A percentile compares a stretch with the other conserved stretches of the same genome.
Evolutionary conservation across 1,284 basidiomycete genomes (phyloP).

Genomic region (Irpex rosettiformis): DNA sequence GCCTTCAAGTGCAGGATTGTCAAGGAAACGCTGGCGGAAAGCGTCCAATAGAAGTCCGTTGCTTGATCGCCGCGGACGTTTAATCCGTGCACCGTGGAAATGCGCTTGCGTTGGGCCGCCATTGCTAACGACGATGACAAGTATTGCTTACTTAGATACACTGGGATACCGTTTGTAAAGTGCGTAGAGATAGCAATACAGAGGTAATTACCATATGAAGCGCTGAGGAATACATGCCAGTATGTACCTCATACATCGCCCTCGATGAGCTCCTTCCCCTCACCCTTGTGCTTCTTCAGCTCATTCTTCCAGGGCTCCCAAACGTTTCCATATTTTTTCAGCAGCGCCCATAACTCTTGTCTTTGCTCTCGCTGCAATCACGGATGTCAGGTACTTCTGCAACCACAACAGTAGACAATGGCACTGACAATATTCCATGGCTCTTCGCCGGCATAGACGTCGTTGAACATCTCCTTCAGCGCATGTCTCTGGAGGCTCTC

Average conservation of each 20-base stretch:
- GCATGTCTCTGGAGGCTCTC: constrained; percentile 71
- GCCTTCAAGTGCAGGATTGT: neutral
- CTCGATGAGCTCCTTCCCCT: constrained; percentile 62
- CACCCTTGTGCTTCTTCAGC: constrained; percentile 76
- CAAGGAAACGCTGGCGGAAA: neutral
- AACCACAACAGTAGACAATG: constrained; percentile 4
- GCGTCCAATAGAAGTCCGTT: neutral
- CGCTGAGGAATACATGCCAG: neutral
- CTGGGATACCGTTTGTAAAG: neutral
- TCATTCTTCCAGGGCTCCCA: constrained; percentile 87
- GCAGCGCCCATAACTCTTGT: constrained; percentile 68
- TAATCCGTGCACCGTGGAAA: neutral
- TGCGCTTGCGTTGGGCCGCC: too few relatives aligned
- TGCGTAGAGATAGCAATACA: neutral
- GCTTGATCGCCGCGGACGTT: neutral
- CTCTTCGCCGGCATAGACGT: constrained; percentile 83
- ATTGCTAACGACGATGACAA: too few relatives aligned
- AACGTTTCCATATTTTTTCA: constrained; percentile 80
- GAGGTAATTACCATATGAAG: neutral
- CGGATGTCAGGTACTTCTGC: constrained; percentile 4
- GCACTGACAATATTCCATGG: constrained; percentile 81
- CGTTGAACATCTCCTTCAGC: constrained; percentile 80
- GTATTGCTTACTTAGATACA: neutral
- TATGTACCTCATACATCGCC: neutral
- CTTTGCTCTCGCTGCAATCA: constrained; percentile 73